Conservation (phyloP, 2,329 filamentous ascomycete genomes). For the Colletotrichum eleusines region DNA sequence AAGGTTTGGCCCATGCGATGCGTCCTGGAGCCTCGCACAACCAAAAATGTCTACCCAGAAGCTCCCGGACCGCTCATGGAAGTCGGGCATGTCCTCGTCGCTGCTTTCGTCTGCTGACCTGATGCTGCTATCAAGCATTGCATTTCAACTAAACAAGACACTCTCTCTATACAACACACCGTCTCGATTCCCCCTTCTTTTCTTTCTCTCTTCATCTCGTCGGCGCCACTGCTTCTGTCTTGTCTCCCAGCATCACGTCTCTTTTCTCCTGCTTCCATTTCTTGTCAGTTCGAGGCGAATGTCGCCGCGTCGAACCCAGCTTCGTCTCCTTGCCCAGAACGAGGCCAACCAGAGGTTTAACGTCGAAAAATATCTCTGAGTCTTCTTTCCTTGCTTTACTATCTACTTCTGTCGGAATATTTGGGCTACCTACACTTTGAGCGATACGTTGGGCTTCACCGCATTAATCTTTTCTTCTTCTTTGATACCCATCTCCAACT, state of each 20-base stretch:
- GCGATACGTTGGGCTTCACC: not conserved
- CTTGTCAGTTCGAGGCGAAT: not conserved
- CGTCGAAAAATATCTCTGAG: not conserved
- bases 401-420: not conserved
- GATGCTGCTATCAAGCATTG: not conserved
- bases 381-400: not conserved
- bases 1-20: slow-evolving; percentile 7
- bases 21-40: not conserved
- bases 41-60: not conserved
- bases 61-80: slow-evolving; percentile 15
- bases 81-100: slow-evolving; percentile 3
- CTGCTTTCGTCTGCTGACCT: slow-evolving; percentile 5
- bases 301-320: not conserved
- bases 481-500: not conserved
- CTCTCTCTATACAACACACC: too few species aligned
- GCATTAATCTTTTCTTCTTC: not conserved
- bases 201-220: not conserved
- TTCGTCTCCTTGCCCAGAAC: not conserved
- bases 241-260: not conserved
- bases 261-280: not conserved
- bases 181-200: not conserved
- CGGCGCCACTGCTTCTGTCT: not conserved
- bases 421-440: not conserved
- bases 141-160: not conserved
- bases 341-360: not conserved